Conservation (phyloP, 371 early-diverging fungal genomes). For the Saksenaea oblongispora region DNA sequence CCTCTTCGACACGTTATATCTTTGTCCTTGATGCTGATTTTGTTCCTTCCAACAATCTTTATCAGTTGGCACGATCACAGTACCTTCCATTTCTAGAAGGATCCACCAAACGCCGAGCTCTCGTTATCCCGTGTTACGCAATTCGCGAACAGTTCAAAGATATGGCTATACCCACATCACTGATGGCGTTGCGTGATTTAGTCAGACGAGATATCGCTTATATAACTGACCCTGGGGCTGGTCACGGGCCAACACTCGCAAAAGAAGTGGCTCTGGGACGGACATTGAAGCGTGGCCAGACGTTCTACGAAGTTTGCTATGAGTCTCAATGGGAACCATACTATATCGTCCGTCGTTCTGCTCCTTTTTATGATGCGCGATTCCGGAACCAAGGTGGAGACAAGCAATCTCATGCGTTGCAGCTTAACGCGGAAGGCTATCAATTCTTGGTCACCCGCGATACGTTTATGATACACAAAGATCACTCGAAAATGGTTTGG, state of each 20-base stretch:
- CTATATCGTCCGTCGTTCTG: conserved; percentile 52
- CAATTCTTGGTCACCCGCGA: conserved; percentile 54
- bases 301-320: conserved; percentile 63
- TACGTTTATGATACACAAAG: conserved; percentile 61
- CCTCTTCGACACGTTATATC: conserved; percentile 50
- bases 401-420: conserved; percentile 65
- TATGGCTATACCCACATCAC: conserved; percentile 37
- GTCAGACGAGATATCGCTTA: conserved; percentile 49
- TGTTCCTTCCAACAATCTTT: conserved; percentile 49
- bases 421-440: conserved; percentile 60
- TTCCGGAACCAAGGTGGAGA: conserved; percentile 71
- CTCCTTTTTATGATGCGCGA: conserved; percentile 61
- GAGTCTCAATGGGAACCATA: conserved; percentile 77
- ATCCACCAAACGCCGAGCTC: conserved; percentile 29
- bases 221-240: conserved; percentile 65
- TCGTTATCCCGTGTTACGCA: conserved; percentile 63
- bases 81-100: conserved; percentile 27
- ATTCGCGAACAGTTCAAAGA: conserved; percentile 40
- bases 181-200: conserved; percentile 42
- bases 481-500: conserved; percentile 59
- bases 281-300: conserved; percentile 17
- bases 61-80: conserved; percentile 26
- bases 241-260: conserved; percentile 62
- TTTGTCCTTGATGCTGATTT: conserved; percentile 70
- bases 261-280: conserved; percentile 34